Percentiles rank a stretch among this genome's conserved stretches.
phyloP scores from a whole-genome alignment of 2,329 filamentous ascomycete genomes.

The Zarea fungicola region DNA sequence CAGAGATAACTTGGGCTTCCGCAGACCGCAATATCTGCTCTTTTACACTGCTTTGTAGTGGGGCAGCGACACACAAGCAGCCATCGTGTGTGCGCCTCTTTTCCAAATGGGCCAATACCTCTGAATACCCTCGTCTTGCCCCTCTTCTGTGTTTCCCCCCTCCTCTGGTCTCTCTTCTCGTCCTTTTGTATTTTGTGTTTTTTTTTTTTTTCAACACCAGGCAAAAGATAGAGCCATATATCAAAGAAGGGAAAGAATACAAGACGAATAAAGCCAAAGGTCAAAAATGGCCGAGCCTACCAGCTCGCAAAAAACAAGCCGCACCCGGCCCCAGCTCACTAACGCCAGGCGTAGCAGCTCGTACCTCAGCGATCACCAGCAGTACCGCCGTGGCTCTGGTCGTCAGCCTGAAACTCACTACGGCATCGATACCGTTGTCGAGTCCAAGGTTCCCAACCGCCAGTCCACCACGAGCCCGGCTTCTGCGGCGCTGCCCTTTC shows the following conservation, averaged over 20 bases:
- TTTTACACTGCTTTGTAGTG: neutral
- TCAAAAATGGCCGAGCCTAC: constrained; percentile 7
- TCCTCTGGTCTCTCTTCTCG: neutral
- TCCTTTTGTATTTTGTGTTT: neutral
- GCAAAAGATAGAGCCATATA: neutral
- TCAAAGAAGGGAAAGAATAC: neutral
- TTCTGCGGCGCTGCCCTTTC: constrained; percentile 43
- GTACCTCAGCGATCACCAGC: constrained; percentile 58
- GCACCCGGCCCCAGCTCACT: constrained; percentile 42
- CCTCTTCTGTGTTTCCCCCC: constrained; percentile 2
- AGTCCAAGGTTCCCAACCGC: constrained; percentile 41
- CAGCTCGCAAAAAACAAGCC: neutral
- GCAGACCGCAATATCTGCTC: too few species aligned
- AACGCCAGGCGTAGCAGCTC: constrained; percentile 54
- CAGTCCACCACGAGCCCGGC: constrained; percentile 24
- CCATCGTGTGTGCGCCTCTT: constrained; percentile 6
- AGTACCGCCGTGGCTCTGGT: constrained; percentile 47
- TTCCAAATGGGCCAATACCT: neutral
- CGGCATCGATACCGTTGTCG: constrained; percentile 61
- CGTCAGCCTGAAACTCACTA: constrained; percentile 50
- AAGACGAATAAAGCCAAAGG: neutral
- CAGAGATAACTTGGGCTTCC: too few species aligned
- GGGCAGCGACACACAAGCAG: constrained; percentile 1
- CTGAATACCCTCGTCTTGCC: constrained; percentile 10
- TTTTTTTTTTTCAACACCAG: neutral